Base-by-base conservation (phyloP, 2,329 filamentous ascomycete genomes). In the Graphilbum fragrans region DNA sequence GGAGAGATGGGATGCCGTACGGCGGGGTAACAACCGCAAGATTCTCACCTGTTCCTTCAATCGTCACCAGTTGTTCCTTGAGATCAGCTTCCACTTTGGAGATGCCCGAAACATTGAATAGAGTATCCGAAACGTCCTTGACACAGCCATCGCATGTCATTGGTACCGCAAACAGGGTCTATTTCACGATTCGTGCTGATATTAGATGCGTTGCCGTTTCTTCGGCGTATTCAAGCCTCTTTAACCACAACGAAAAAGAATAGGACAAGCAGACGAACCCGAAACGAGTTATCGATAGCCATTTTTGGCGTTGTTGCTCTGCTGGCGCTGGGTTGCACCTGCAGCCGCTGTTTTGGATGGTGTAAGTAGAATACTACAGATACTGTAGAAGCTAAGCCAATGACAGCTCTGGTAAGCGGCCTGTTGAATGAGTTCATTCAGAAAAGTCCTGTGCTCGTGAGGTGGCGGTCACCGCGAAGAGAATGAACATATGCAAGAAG, bases 141-240 rank as follows among this genome's bases (percentile, higher is more conserved):
- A 94, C 77, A 66, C 92, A 96, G 56, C 74, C 70, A 53, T 94
- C 82, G 66, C 92, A 96, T 63, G 80, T 86, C 69, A 96, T 80
- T 42, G 87, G 88, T 52, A 96, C 92, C 49, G 90, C 87, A 62
- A 96, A 96, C 49, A 90, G 82, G 46, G 90, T 94, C 82, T 96
- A 53, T 55, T 52, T 10, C 12, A 4, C 5, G 25, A 37, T 22
- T 27, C 21, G 11, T 41, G n/a, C n/a, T 21, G 6, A 16, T 7
- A 16, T 31, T 14, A 31, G 29, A 31, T 45, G 29, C 21, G 5
- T n/a, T n/a, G n/a, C n/a, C 7, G 32, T 5, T 34, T 6, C 32
- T 18, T 34, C 32, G n/a, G 4, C 25, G 8, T 29, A 8, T 14
- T 14, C 7, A 18, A 18, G 17, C 19, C 12, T 14, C 19, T 17